Base-by-base conservation (phyloP, 129 eudicot genomes). In the Helichrysum umbraculigerum region DNA sequence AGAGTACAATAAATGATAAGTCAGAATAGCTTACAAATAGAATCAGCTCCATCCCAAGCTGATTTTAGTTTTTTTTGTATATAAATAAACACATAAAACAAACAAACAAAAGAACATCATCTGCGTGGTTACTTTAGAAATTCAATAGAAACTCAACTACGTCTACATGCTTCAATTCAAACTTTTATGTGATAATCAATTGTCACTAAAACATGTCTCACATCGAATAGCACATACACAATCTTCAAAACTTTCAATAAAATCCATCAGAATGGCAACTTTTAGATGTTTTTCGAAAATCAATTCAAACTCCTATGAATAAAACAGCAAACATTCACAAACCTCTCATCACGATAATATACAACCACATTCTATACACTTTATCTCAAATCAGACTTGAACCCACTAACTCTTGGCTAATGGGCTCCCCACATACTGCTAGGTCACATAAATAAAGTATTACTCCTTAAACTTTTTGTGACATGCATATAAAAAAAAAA, bases 21-120 rank as follows among this genome's bases (percentile, higher is more conserved):
- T 78, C 60, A 70, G 81, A 59, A 68, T 37, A 58, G 30, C 75
- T 78, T 59, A 1, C 15, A 58, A 47, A 22, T 25, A 28, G n/a
- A 51, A 52, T 76, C 73, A 76, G 42, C 79, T 75, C 51, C 72
- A 21, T 66, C 73, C 30, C 72, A 64, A 65, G 61, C 2, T 50
- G 34, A 62, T 47, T 44, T 25, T 75, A 75, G 63, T 64, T n/a
- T n/a, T n/a, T n/a, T n/a, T n/a, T n/a, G n/a, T n/a, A n/a, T n/a
- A n/a, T n/a, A n/a, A n/a, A n/a, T n/a, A n/a, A n/a, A n/a, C n/a
- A n/a, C n/a, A n/a, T 25, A 25, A 25, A 25, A 25, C 28, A 25
- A 25, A 25, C 28, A 25, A 25, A 25, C 28, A 25, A 25, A 25
- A 25, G n/a, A 66, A 10, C 51, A 66, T n/a, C 50, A 6, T 11